Evolutionary conservation across 2,329 filamentous ascomycete species (phyloP).

Genomic region (Geosmithia putterillii): DNA sequence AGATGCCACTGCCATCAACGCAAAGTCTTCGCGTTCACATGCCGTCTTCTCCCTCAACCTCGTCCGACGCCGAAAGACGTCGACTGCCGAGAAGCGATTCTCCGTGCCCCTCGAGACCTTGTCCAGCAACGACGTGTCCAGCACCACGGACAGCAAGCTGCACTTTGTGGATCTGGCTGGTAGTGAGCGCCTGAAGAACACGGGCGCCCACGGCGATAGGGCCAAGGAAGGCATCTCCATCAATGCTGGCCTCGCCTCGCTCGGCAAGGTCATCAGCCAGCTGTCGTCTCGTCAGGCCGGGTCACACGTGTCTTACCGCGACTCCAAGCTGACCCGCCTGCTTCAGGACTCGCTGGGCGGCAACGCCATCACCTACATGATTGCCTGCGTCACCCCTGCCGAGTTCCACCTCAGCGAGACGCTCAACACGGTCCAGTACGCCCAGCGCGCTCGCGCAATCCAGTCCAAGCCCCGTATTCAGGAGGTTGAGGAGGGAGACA

Average conservation of each 20-base stretch:
- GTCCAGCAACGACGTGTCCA: slow-evolving; percentile 48
- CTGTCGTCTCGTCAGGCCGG: slow-evolving; percentile 80
- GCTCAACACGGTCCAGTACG: slow-evolving; percentile 93
- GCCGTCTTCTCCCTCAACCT: slow-evolving; percentile 95
- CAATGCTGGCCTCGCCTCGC: slow-evolving; percentile 85
- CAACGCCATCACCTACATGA: slow-evolving; percentile 98
- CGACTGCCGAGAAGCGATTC: slow-evolving; percentile 65
- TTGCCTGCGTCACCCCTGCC: slow-evolving; percentile 92
- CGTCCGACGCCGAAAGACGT: slow-evolving; percentile 63
- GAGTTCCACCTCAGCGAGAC: slow-evolving; percentile 98
- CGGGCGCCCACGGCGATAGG: slow-evolving; percentile 84
- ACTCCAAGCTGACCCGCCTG: slow-evolving; percentile 90
- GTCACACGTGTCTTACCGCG: slow-evolving; percentile 91
- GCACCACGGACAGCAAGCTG: slow-evolving; percentile 94
- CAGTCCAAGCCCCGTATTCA: slow-evolving; percentile 97
- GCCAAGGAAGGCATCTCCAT: slow-evolving; percentile 97
- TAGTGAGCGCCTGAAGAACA: slow-evolving; percentile 94
- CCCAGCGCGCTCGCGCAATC: slow-evolving; percentile 87
- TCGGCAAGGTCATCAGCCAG: slow-evolving; percentile 97
- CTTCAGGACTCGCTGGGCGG: slow-evolving; percentile 94
- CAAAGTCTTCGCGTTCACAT: slow-evolving; percentile 93
- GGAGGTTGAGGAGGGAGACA: slow-evolving; percentile 84
- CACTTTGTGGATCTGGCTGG: slow-evolving; percentile 97
- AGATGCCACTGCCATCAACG: slow-evolving; percentile 93
- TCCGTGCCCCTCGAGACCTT: slow-evolving; percentile 78